Conservation (phyloP, 257 asterid species). For the Paulownia fortunei region DNA sequence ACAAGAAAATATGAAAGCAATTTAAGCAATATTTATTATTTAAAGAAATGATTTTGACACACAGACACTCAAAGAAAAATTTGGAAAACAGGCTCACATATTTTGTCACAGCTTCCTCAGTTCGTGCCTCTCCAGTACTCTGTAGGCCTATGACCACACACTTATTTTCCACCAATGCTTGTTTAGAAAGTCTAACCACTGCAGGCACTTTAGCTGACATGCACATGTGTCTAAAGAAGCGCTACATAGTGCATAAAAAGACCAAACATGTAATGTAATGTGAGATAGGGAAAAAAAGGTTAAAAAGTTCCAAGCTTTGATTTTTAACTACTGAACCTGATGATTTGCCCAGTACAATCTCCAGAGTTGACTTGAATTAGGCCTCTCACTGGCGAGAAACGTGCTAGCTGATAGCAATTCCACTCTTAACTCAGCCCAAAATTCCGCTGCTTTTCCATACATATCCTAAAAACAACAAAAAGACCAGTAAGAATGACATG, state of each 20-base stretch:
- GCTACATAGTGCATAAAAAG: constrained; percentile 57
- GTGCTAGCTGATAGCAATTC: constrained; percentile 82
- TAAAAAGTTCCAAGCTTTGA: constrained; percentile 12
- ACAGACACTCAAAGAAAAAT: constrained; percentile 15
- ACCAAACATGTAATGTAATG: constrained; percentile 31
- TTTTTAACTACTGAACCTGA: constrained; percentile 63
- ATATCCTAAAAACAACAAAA: constrained; percentile 66
- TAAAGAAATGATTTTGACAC: neutral
- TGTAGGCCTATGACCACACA: constrained; percentile 95
- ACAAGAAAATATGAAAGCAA: constrained; percentile 12
- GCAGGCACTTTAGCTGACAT: constrained; percentile 99
- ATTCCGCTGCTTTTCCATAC: constrained; percentile 86
- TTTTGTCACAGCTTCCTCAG: constrained; percentile 96
- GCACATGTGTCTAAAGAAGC: constrained; percentile 96
- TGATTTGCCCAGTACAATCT: constrained; percentile 98
- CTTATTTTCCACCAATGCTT: constrained; percentile 75
- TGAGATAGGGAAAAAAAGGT: constrained; percentile 7
- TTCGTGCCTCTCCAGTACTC: constrained; percentile 99
- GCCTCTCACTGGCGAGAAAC: constrained; percentile 57
- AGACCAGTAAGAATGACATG: constrained; percentile 19
- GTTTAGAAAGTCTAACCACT: constrained; percentile 78
- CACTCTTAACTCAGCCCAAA: constrained; percentile 92
- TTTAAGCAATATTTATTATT: neutral
- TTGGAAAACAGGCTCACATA: constrained; percentile 59
- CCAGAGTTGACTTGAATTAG: constrained; percentile 84